Evolutionary conservation across 1,284 basidiomycete species (phyloP), one percentile per base, ranked within the genome.

Genomic region (Apiotrichum porosum): DNA sequence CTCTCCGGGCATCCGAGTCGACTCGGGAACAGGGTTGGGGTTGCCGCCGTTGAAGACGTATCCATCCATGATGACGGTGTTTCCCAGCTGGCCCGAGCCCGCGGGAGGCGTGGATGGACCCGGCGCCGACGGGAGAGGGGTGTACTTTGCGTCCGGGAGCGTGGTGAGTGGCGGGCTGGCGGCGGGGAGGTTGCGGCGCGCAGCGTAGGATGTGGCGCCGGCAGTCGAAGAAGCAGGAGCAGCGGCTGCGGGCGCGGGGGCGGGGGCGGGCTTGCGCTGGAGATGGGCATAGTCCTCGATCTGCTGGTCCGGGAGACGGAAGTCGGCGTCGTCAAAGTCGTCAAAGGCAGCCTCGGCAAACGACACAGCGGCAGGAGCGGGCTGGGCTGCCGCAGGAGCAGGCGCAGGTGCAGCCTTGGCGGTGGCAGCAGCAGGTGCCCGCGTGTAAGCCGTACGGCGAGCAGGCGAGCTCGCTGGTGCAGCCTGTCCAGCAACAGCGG

Each of bases 231-330:
- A 26, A 38, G 35, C 31, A 17, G 21, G 17, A 6, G 21, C 21
- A n/a, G 40, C 21, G 3, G 9, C 22, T 14, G 32, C n/a, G 10
- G 21, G 39, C 1, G 30, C 39, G 3, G 30, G 13, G 8, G 22
- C 37, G 18, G 32, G 14, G 31, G 35, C 31, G 15, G 39, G 23
- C 1, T 22, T 15, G 4, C 24, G 34, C 8, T 12, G 26, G 22
- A 58, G 36, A 24, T 50, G 44, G 1, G 61, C 54, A 42, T 61
- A 61, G 37, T 61, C 58, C 30, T 48, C 51, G 17, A 58, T 61
- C 30, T 42, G 46, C 23, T 54, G 18, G 12, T 43, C 33, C 15
- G 53, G 53, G 39, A 46, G 45, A 15, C 30, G 35, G 28, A 41
- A 50, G 35, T 52, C 50, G 23, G 33, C 39, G 19, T 43, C 42